Evolutionary conservation across 2,329 filamentous ascomycete genomes (phyloP).

Genomic region (Aspergillus fumigatiaffinis): DNA sequence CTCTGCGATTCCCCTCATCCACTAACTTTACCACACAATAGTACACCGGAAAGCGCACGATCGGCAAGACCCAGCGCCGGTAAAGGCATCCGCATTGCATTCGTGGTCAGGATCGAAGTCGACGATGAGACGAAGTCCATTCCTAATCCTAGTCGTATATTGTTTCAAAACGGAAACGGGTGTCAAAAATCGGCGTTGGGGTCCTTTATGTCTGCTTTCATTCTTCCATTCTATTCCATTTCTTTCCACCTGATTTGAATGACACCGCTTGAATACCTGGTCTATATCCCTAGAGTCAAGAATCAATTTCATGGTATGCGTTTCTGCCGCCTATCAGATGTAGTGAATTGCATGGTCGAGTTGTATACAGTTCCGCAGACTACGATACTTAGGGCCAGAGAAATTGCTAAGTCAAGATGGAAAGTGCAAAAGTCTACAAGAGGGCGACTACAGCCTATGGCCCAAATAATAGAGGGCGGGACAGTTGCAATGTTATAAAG

Average conservation of each 20-base stretch:
- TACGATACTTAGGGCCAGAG: neutral
- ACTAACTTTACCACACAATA: slow-evolving; percentile 39
- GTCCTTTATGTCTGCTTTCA: neutral
- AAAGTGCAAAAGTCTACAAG: too few species aligned
- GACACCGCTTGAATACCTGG: neutral
- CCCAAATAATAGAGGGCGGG: too few species aligned
- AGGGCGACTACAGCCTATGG: too few species aligned
- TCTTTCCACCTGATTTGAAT: neutral
- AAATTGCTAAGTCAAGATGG: neutral
- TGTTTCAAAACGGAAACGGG: slow-evolving; percentile 23
- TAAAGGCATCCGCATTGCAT: slow-evolving; percentile 20
- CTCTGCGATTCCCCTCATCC: neutral
- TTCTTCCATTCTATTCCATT: neutral
- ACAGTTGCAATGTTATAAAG: neutral
- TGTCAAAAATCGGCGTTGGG: slow-evolving; percentile 28
- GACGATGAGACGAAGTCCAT: slow-evolving; percentile 27
- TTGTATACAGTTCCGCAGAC: neutral
- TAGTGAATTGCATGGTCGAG: neutral
- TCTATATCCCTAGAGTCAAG: neutral
- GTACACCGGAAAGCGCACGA: slow-evolving; percentile 87
- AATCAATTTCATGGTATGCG: neutral
- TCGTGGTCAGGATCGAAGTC: slow-evolving; percentile 5
- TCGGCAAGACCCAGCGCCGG: slow-evolving; percentile 70
- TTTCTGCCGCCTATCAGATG: neutral
- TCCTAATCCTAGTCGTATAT: slow-evolving; percentile 27